phyloP scores from a whole-genome alignment of 2,329 filamentous ascomycete species.

The Sporothrix brunneoviolacea region DNA sequence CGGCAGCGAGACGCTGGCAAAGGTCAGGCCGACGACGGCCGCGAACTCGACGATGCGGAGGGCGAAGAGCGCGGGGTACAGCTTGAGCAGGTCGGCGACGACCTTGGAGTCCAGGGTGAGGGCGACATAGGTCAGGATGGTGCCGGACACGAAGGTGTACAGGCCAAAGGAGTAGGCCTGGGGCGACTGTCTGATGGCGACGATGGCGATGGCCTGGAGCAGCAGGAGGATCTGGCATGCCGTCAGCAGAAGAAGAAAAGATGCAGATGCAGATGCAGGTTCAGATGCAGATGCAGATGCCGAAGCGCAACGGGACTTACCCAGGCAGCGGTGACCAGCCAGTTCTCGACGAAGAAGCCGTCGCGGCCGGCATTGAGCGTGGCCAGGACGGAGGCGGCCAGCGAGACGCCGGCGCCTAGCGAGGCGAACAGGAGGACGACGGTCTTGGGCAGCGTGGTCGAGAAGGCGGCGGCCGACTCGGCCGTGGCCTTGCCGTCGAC shows the following conservation, averaged over 20 bases:
- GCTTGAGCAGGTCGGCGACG: conserved; percentile 28
- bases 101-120: conserved; percentile 39
- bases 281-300: too few species aligned
- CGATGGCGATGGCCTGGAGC: conserved; percentile 45
- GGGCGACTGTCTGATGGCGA: conserved; percentile 43
- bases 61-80: conserved; percentile 30
- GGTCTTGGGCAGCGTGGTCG: conserved; percentile 50
- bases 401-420: conserved; percentile 47
- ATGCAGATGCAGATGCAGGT: background rate
- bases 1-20: conserved; percentile 51
- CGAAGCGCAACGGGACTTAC: conserved; percentile 42
- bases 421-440: conserved; percentile 47
- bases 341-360: conserved; percentile 45
- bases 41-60: conserved; percentile 44
- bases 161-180: conserved; percentile 48
- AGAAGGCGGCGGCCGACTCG: conserved; percentile 56
- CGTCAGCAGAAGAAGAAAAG: background rate
- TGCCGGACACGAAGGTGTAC: conserved; percentile 42
- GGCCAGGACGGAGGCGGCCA: conserved; percentile 49
- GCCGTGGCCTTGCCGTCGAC: conserved; percentile 61
- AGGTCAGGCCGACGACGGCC: conserved; percentile 36
- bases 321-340: conserved; percentile 56
- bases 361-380: conserved; percentile 32
- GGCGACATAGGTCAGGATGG: conserved; percentile 37
- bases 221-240: conserved; percentile 40